Percentiles rank a stretch among this genome's conserved stretches.
These are phyloP conservation scores for Leptographium lundbergii DNA, from an alignment of 2,329 filamentous ascomycete genomes.

Conservation along the genomic window DNA sequence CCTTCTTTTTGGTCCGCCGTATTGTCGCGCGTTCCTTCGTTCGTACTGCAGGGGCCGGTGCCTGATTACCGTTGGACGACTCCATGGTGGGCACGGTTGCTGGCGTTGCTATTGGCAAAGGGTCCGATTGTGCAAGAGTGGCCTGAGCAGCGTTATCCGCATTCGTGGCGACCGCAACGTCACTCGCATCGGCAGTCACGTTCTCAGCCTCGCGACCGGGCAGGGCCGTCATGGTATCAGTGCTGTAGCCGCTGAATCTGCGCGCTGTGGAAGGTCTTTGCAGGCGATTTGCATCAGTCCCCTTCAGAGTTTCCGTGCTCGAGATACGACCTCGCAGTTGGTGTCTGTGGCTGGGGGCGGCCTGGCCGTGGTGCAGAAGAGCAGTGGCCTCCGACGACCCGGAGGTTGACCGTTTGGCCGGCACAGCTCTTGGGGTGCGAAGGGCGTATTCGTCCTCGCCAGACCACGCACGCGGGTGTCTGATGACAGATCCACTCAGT, in stretches of 20 bases:
- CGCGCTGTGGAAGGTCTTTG: not conserved
- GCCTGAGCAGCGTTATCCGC: not conserved
- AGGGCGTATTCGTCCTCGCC: slow-evolving; percentile 20
- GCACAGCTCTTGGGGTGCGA: slow-evolving; percentile 6
- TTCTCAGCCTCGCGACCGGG: not conserved
- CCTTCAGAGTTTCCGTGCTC: slow-evolving; percentile 44
- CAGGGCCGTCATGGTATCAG: not conserved
- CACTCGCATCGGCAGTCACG: not conserved
- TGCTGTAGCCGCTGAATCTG: not conserved
- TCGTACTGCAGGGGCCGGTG: not conserved
- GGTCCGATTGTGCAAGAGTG: no score
- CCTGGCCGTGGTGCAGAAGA: no score
- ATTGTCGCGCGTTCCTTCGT: slow-evolving; percentile 29
- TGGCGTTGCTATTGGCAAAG: not conserved
- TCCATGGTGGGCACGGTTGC: not conserved
- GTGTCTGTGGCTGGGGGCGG: not conserved
- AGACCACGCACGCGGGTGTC: slow-evolving; percentile 32
- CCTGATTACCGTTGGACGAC: not conserved
- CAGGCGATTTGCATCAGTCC: slow-evolving; percentile 18
- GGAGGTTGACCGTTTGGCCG: not conserved
- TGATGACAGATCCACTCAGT: slow-evolving; percentile 51
- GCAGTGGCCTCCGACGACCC: not conserved
- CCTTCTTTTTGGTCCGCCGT: slow-evolving; percentile 55
- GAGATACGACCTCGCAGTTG: slow-evolving; percentile 21
- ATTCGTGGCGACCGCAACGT: not conserved